Conservation (phyloP, 768 basidiomycete species). For the Kwoniella sp. region DNA sequence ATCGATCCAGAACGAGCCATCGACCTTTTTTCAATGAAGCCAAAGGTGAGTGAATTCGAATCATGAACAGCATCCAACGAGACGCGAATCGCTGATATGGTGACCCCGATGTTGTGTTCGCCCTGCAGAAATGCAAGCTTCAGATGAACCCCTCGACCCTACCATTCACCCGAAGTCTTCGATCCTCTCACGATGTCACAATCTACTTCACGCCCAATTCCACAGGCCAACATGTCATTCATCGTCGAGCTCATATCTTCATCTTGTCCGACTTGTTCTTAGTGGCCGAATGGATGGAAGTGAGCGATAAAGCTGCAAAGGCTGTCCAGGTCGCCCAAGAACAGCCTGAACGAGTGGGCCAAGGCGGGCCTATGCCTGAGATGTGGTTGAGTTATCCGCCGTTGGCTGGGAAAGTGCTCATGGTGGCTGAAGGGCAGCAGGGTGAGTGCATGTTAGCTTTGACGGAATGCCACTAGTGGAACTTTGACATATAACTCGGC, state of each 20-base stretch:
- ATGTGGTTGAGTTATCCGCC: constrained; percentile 95
- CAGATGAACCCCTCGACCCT: constrained; percentile 83
- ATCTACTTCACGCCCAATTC: constrained; percentile 76
- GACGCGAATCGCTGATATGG: constrained; percentile 4
- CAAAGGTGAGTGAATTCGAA: constrained; percentile 65
- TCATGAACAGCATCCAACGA: too few relatives aligned
- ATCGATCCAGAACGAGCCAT: constrained; percentile 75
- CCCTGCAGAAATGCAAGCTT: constrained; percentile 73
- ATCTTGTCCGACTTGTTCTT: constrained; percentile 91
- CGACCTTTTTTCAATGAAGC: constrained; percentile 94
- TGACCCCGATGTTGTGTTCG: neutral
- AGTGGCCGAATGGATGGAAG: constrained; percentile 79
- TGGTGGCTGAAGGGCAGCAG: constrained; percentile 65
- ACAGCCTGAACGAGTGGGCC: constrained; percentile 58
- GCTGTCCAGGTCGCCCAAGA: constrained; percentile 45
- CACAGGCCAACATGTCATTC: constrained; percentile 71
- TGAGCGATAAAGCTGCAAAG: constrained; percentile 61
- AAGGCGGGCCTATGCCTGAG: constrained; percentile 64
- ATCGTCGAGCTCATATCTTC: constrained; percentile 76
- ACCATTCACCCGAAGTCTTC: constrained; percentile 74
- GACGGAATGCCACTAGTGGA: too few relatives aligned
- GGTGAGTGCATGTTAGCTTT: constrained; percentile 36
- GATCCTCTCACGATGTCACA: constrained; percentile 69
- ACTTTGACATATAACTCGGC: too few relatives aligned
- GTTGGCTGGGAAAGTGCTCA: constrained; percentile 87